Percentiles rank a stretch among this genome's conserved stretches.
These are phyloP conservation scores for Xylaria polymorpha DNA, from an alignment of 2,329 filamentous ascomycete genomes.

Conservation along the genomic window DNA sequence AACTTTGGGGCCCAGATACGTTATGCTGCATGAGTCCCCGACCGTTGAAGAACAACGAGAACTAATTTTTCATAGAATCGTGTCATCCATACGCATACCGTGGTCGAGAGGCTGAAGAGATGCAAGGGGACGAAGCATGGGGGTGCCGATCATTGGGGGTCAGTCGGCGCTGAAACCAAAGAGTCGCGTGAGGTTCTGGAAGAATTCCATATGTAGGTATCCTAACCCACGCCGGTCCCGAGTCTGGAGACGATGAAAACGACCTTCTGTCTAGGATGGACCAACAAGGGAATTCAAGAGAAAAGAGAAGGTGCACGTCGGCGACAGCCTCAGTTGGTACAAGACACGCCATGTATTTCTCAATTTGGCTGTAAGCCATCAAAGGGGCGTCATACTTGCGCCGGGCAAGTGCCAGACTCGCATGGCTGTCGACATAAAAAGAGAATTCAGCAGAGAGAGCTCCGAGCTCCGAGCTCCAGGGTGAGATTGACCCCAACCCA, in stretches of 20 bases:
- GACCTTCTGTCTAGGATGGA: neutral
- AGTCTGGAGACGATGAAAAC: conserved; percentile 10
- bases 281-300: neutral
- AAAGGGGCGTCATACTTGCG: conserved; percentile 9
- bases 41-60: neutral
- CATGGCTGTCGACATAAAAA: neutral
- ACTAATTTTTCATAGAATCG: conserved; percentile 27
- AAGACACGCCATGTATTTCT: conserved; percentile 13
- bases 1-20: conserved; percentile 3
- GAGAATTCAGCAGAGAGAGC: neutral
- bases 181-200: conserved; percentile 21
- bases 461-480: too few species aligned
- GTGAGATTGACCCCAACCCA: neutral
- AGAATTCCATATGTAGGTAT: conserved; percentile 25
- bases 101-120: conserved; percentile 33
- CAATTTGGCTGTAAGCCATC: conserved; percentile 11
- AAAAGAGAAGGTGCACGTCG: neutral
- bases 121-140: conserved; percentile 11
- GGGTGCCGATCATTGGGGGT: conserved; percentile 26
- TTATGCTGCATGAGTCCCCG: neutral
- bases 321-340: neutral
- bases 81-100: conserved; percentile 22
- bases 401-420: neutral
- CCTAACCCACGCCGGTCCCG: conserved; percentile 3
- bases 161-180: neutral